Base-by-base conservation (phyloP, 2,329 filamentous ascomycete genomes). In the Diplodia corticola region DNA sequence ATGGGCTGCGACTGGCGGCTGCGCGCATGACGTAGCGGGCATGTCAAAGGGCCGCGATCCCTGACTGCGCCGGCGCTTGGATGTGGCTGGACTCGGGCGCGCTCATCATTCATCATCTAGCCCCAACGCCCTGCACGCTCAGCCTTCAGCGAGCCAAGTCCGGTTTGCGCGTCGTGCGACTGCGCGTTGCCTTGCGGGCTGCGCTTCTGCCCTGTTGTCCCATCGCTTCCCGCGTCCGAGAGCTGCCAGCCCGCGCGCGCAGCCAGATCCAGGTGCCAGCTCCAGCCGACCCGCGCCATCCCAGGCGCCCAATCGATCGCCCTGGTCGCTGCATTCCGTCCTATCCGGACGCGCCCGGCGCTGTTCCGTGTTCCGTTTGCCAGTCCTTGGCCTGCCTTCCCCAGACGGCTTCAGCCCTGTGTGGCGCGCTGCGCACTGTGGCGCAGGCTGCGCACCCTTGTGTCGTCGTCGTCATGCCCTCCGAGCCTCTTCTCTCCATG, bases 401-500 rank as follows among this genome's bases (percentile, higher is more conserved):
- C 55, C 55, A 22, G 55, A 48, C 48, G 22, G 12, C 37, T 26
- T 60, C 55, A 60, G 55, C 55, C 55, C 55, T 60, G 55, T 60
- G 40, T 44, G 51, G 51, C 51, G 51, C 24, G 12, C 4, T 13
- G 28, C 3, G 33, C 4, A 4, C n/a, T 44, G 55, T 60, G 55
- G 55, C 55, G 37, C 55, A 30, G 55, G 15, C 24, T 40, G 17
- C 46, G n/a, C 20, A 15, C 15, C 48, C 48, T 17, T n/a, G n/a
- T n/a, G n/a, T n/a, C n/a, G n/a, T n/a, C 48, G 48, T 49, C 46
- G 46, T 50, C 48, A 50, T 50, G 48, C 9, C n/a, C 24, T 24
- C 44, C 55, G 37, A 60, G 55, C 55, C 55, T 46, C 55, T 60
- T 60, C 13, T n/a, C 55, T 60, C n/a, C n/a, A n/a, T n/a, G 55